Evolutionary conservation across 129 eudicot species (phyloP).

Genomic region (Glebionis coronaria): DNA sequence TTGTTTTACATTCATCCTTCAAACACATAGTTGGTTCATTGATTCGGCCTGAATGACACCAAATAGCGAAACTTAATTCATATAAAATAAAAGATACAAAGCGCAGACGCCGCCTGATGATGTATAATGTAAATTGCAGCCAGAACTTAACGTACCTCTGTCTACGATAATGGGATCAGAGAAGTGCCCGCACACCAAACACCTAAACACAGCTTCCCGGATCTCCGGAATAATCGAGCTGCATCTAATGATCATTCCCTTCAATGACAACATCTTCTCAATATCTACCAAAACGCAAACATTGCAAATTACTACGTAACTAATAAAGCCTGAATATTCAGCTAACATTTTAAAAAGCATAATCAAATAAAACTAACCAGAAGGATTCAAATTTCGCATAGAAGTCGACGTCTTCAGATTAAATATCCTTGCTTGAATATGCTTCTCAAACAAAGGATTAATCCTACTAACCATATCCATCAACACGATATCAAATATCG

Average conservation of each 20-base stretch:
- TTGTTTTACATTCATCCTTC: slow-evolving; percentile 82
- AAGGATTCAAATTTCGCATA: slow-evolving; percentile 86
- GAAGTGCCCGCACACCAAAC: slow-evolving; percentile 82
- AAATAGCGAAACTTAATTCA: neutral
- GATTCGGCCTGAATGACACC: slow-evolving; percentile 58
- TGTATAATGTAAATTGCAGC: neutral
- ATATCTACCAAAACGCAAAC: slow-evolving; percentile 50
- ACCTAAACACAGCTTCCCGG: slow-evolving; percentile 64
- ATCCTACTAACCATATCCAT: slow-evolving; percentile 82
- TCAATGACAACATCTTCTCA: slow-evolving; percentile 96
- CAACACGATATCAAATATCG: slow-evolving; percentile 83
- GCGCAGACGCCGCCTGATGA: neutral
- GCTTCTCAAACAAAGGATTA: slow-evolving; percentile 76
- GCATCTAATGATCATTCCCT: slow-evolving; percentile 65
- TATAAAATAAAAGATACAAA: neutral
- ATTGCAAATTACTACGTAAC: slow-evolving; percentile 17
- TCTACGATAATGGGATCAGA: slow-evolving; percentile 83
- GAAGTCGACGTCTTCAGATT: slow-evolving; percentile 70
- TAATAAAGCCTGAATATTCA: slow-evolving; percentile 68
- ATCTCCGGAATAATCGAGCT: slow-evolving; percentile 12
- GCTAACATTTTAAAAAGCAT: slow-evolving; percentile 40
- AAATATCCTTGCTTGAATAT: slow-evolving; percentile 76
- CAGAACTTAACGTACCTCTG: slow-evolving; percentile 48
- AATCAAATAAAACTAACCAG: slow-evolving; percentile 48
- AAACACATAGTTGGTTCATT: slow-evolving; percentile 75